Evolutionary conservation across 2,329 filamentous ascomycete genomes (phyloP).

Genomic region (Fusarium heterosporum): DNA sequence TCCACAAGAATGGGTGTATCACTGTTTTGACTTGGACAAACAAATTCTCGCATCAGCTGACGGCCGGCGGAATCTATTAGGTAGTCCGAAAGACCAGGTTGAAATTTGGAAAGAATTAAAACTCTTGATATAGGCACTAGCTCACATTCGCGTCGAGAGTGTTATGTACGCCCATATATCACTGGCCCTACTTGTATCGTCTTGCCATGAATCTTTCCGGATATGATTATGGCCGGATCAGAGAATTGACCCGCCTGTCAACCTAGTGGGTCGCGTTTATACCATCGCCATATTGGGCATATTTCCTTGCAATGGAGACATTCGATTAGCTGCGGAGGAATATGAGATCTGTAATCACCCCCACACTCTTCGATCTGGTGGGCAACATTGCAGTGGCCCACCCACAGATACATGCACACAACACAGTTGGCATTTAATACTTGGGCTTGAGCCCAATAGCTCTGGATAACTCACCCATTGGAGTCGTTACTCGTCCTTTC

Average conservation of each 20-base stretch:
- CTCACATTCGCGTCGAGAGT: neutral
- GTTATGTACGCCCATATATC: slow-evolving; percentile 18
- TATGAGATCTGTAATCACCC: slow-evolving; percentile 40
- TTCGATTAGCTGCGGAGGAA: slow-evolving; percentile 39
- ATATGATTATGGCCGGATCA: neutral
- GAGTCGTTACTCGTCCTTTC: neutral
- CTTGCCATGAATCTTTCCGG: neutral
- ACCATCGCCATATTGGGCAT: slow-evolving; percentile 23
- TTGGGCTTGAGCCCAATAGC: neutral
- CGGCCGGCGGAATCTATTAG: neutral
- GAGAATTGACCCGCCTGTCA: slow-evolving; percentile 5
- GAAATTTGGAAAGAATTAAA: neutral
- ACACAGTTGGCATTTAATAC: slow-evolving; percentile 8
- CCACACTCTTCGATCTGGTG: slow-evolving; percentile 40
- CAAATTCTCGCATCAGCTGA: neutral
- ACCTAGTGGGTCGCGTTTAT: slow-evolving; percentile 22
- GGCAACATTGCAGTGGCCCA: slow-evolving; percentile 34
- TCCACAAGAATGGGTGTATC: neutral
- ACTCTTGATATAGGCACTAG: neutral
- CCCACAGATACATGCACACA: slow-evolving; percentile 1
- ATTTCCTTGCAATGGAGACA: slow-evolving; percentile 33
- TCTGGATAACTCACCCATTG: neutral
- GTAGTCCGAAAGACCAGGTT: neutral
- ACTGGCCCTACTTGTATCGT: slow-evolving; percentile 7
- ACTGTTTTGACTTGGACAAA: neutral